Evolutionary conservation across 1,139 yeast species (phyloP).

Genomic region (Saccharomycopsis hybrid): DNA sequence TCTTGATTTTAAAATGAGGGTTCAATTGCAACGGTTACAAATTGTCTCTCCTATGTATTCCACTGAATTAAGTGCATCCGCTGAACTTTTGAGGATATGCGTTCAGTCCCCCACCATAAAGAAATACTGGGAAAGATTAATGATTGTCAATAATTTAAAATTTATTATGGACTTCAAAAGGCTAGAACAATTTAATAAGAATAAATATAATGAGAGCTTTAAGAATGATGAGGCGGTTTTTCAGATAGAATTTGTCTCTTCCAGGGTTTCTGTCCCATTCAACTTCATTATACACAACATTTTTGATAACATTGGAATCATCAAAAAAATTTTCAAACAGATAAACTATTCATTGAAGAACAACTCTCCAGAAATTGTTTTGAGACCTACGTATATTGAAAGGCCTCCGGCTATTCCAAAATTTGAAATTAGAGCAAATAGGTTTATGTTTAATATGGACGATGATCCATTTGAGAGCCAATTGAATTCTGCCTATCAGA

Average conservation of each 20-base stretch:
- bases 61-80: slow-evolving; percentile 25
- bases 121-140: slow-evolving; percentile 45
- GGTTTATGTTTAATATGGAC: slow-evolving; percentile 47
- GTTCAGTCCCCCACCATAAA: slow-evolving; percentile 34
- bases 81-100: slow-evolving; percentile 3
- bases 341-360: slow-evolving; percentile 41
- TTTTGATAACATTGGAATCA: slow-evolving; percentile 54
- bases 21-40: slow-evolving; percentile 36
- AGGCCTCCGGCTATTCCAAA: slow-evolving; percentile 43
- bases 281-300: slow-evolving; percentile 43
- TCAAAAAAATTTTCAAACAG: slow-evolving; percentile 51
- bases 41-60: slow-evolving; percentile 22
- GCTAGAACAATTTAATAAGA: slow-evolving; percentile 27
- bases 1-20: slow-evolving; percentile 41
- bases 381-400: slow-evolving; percentile 31
- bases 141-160: slow-evolving; percentile 35
- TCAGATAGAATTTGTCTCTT: slow-evolving; percentile 31
- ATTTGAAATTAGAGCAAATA: slow-evolving; percentile 39
- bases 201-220: slow-evolving; percentile 26
- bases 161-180: slow-evolving; percentile 23
- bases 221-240: slow-evolving; percentile 40
- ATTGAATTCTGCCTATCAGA: slow-evolving; percentile 65
- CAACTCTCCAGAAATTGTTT: slow-evolving; percentile 31
- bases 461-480: slow-evolving; percentile 79
- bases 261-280: slow-evolving; percentile 27